Evolutionary conservation across 2,329 filamentous ascomycete genomes (phyloP).

Genomic region (Penicillium fuscoglaucum): DNA sequence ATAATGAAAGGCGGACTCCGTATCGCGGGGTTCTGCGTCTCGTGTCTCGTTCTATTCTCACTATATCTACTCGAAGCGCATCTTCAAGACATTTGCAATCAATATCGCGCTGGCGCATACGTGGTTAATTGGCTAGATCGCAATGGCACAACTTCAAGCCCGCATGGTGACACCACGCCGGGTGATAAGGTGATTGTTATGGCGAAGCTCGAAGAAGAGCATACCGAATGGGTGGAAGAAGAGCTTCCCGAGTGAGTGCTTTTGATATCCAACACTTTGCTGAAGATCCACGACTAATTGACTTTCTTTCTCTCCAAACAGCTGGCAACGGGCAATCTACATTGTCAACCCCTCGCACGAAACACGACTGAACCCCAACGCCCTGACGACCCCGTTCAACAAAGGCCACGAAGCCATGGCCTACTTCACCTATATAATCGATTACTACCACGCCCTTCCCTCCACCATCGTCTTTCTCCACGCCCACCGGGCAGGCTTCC

Average conservation of each 20-base stretch:
- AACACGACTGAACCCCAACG: conserved; percentile 20
- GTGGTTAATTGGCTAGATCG: conserved; percentile 33
- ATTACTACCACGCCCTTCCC: conserved; percentile 50
- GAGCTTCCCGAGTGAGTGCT: conserved; percentile 47
- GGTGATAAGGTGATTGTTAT: conserved; percentile 48
- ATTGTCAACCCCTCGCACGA: conserved; percentile 40
- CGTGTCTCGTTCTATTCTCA: conserved; percentile 27
- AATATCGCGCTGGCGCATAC: conserved; percentile 40
- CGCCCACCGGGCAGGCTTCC: conserved; percentile 52
- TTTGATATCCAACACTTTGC: background rate
- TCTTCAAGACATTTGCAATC: conserved; percentile 37
- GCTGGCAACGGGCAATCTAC: conserved; percentile 51
- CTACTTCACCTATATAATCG: conserved; percentile 50
- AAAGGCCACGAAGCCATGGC: conserved; percentile 51
- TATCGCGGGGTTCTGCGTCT: conserved; percentile 25
- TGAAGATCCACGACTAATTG: background rate
- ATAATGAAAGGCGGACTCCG: conserved; percentile 37
- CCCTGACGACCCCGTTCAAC: conserved; percentile 39
- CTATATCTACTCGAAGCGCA: conserved; percentile 35
- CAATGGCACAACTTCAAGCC: conserved; percentile 12
- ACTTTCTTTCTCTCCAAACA: conserved; percentile 14
- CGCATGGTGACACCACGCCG: conserved; percentile 8
- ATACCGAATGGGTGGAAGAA: conserved; percentile 47
- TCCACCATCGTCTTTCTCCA: conserved; percentile 59
- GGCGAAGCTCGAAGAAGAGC: conserved; percentile 46